Evolutionary conservation across 2,329 filamentous ascomycete genomes (phyloP).

Genomic region (Zopfia rhizophila): DNA sequence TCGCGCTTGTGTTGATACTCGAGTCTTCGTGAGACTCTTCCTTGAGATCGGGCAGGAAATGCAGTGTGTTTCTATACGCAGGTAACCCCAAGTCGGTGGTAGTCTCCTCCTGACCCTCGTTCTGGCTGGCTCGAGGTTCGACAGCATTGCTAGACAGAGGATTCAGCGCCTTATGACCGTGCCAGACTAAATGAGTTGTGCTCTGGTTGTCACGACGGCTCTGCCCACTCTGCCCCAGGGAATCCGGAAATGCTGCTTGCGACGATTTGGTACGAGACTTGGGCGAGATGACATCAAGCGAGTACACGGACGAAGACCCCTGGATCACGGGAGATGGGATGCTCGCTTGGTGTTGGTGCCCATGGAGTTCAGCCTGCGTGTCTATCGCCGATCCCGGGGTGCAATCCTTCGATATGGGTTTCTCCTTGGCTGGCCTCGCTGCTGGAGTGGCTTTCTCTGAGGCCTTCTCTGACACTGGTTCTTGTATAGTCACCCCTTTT

Average conservation of each 20-base stretch:
- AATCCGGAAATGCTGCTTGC: slow-evolving; percentile 19
- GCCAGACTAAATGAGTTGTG: slow-evolving; percentile 49
- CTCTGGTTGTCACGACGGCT: slow-evolving; percentile 44
- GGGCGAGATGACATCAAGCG: slow-evolving; percentile 31
- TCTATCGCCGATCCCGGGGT: slow-evolving; percentile 13
- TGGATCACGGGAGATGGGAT: slow-evolving; percentile 21
- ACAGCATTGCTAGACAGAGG: slow-evolving; percentile 15
- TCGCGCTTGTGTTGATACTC: slow-evolving; percentile 51
- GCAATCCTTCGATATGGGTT: slow-evolving; percentile 6
- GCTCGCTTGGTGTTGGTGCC: slow-evolving; percentile 26
- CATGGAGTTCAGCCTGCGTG: slow-evolving; percentile 4
- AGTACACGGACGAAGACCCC: slow-evolving; percentile 39
- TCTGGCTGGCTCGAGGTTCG: slow-evolving; percentile 21
- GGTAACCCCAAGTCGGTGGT: slow-evolving; percentile 47
- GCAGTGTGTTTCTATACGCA: slow-evolving; percentile 43
- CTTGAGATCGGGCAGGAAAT: slow-evolving; percentile 57
- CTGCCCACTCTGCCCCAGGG: slow-evolving; percentile 21
- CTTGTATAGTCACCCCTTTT: slow-evolving; percentile 22
- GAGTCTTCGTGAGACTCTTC: slow-evolving; percentile 61
- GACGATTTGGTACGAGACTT: slow-evolving; percentile 25
- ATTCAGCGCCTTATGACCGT: slow-evolving; percentile 25
- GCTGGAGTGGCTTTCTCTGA: slow-evolving; percentile 10
- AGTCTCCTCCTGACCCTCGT: slow-evolving; percentile 36
- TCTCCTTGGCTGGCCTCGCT: background rate
- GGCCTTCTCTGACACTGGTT: slow-evolving; percentile 15